phyloP scores from a whole-genome alignment of 805 yeast species.

The Candida tammaniensis region DNA sequence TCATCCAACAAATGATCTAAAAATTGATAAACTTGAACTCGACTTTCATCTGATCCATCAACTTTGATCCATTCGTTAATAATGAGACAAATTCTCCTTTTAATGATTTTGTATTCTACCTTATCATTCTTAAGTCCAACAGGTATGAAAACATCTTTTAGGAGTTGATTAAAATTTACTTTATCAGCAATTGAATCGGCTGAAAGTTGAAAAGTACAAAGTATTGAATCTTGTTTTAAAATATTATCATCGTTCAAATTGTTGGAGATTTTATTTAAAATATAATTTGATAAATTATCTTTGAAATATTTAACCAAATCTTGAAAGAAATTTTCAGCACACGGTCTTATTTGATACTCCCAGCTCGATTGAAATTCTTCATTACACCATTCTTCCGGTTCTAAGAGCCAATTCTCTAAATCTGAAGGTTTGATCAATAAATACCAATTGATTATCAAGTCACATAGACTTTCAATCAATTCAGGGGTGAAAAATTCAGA shows the following conservation, averaged over 20 bases:
- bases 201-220: constrained; percentile 81
- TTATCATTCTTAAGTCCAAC: constrained; percentile 49
- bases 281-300: constrained; percentile 48
- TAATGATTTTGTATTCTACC: constrained; percentile 55
- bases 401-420: constrained; percentile 74
- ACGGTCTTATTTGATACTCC: constrained; percentile 82
- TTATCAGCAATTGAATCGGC: constrained; percentile 60
- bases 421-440: constrained; percentile 72
- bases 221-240: constrained; percentile 71
- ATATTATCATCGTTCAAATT: constrained; percentile 46
- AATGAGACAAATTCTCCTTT: constrained; percentile 74
- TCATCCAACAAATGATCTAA: constrained; percentile 46
- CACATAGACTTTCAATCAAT: constrained; percentile 56
- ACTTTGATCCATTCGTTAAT: constrained; percentile 79
- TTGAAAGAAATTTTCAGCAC: constrained; percentile 82
- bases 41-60: constrained; percentile 56
- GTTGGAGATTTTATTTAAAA: constrained; percentile 57
- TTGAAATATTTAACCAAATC: constrained; percentile 67
- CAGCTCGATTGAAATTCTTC: constrained; percentile 75
- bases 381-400: constrained; percentile 91
- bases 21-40: constrained; percentile 57
- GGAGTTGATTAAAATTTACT: constrained; percentile 66
- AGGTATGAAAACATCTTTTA: constrained; percentile 64
- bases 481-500: constrained; percentile 56
- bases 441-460: constrained; percentile 69